Percentiles rank a stretch among this genome's conserved stretches.
These are phyloP conservation scores for Ceratobasidium sp. DNA, from an alignment of 1,284 basidiomycete species.

Conservation along the genomic window DNA sequence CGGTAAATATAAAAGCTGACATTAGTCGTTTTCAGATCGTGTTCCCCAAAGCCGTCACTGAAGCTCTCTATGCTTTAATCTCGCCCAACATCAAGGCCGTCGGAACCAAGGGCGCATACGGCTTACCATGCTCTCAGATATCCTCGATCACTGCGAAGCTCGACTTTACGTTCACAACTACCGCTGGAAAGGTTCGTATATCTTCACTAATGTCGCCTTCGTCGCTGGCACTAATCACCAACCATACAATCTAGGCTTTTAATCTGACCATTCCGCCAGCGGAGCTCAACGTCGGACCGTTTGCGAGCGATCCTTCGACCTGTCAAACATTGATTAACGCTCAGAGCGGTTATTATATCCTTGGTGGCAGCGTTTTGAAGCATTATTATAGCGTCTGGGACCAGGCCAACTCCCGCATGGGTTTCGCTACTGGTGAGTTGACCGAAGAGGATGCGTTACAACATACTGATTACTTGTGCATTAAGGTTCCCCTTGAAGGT, in stretches of 20 bases:
- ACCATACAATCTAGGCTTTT: constrained; percentile 53
- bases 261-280: constrained; percentile 66
- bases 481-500: no score
- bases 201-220: constrained; percentile 60
- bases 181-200: constrained; percentile 52
- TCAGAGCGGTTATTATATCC: constrained; percentile 60
- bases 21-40: not conserved
- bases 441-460: no score
- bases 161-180: constrained; percentile 62
- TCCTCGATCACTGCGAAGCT: constrained; percentile 61
- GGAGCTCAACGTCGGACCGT: constrained; percentile 67
- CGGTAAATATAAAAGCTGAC: not conserved
- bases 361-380: constrained; percentile 65
- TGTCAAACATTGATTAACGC: constrained; percentile 61
- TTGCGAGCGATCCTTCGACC: constrained; percentile 48
- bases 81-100: constrained; percentile 64
- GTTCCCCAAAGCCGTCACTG: constrained; percentile 56
- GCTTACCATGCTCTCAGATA: constrained; percentile 63
- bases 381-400: constrained; percentile 69
- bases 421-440: constrained; percentile 56
- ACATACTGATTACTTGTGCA: no score
- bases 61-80: constrained; percentile 67
- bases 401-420: constrained; percentile 58
- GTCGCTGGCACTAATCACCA: no score
- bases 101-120: constrained; percentile 64